Evolutionary conservation across 2,329 filamentous ascomycete species (phyloP), one percentile per base, ranked within the genome.

Genomic region (Hansfordia pulvinata): DNA sequence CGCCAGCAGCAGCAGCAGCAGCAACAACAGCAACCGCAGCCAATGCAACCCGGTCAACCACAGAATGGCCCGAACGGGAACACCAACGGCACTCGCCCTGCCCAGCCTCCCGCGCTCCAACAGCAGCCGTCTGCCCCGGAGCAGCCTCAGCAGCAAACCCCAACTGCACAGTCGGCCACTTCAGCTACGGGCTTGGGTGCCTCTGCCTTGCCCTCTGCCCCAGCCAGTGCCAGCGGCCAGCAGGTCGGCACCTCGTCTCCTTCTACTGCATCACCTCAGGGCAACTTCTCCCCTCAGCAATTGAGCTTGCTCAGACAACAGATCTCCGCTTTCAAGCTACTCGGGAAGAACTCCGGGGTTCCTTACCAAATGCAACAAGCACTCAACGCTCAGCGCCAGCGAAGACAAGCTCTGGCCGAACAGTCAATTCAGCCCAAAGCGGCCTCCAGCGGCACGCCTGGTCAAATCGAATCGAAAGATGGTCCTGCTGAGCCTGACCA

Each of bases 291-390:
- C 9, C 67, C 69, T 14, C 80, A 90, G 30, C 90, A 98, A 49
- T 59, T 93, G 23, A 64, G 68, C 14, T 71, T 82, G 22, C 59
- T 98, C 8, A 69, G 83, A 33, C 76, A 81, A 37, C 90, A 98
- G 49, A 93, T 96, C 26, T 67, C 78, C 40, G 86, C 88, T 0
- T 96, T 94, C 56, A 92, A 92, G 53, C 67, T 85, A 38, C 63
- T 98, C 4, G 78, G 82, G 5, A 92, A 90, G 52, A 93, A 93
- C 39, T 64, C 79, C 10, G 78, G 85, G 1, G 72, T 96, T 4
- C 84, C 88, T 1, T 54, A 69, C 17, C 67, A 72, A 35, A 69
- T 93, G 36, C 84, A 93, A 47, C 80, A 88, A 44, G 73, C 80
- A 25, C 75, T 96, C 19, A 93, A 86, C 47, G 66, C 77, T 23